Conservation (phyloP, 768 basidiomycete genomes). For the Lentinula detonsa region DNA sequence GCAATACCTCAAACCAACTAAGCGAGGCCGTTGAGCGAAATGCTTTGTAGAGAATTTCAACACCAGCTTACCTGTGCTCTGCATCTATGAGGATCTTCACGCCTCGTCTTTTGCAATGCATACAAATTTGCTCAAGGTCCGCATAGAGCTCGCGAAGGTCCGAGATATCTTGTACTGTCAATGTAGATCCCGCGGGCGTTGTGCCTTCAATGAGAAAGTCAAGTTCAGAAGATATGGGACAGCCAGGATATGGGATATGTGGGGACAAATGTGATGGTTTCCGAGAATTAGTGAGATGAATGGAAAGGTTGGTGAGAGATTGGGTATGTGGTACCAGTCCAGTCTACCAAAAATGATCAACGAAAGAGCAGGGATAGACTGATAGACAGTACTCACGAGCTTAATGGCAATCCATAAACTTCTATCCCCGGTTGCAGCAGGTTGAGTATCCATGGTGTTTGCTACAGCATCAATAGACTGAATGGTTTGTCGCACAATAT, state of each 20-base stretch:
- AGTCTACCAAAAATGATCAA: slow-evolving; percentile 33
- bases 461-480: slow-evolving; percentile 73
- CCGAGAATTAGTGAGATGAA: slow-evolving; percentile 44
- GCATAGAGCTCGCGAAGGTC: slow-evolving; percentile 55
- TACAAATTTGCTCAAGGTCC: slow-evolving; percentile 60
- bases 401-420: slow-evolving; percentile 85
- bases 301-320: slow-evolving; percentile 56
- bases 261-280: slow-evolving; percentile 9
- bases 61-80: slow-evolving; percentile 60
- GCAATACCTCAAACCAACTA: background rate
- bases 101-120: slow-evolving; percentile 49
- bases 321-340: slow-evolving; percentile 61
- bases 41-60: background rate
- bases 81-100: slow-evolving; percentile 80
- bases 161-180: slow-evolving; percentile 52
- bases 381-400: slow-evolving; percentile 34
- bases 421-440: slow-evolving; percentile 26
- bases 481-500: slow-evolving; percentile 65
- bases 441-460: slow-evolving; percentile 60
- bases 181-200: slow-evolving; percentile 7
- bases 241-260: slow-evolving; percentile 62
- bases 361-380: slow-evolving; percentile 4
- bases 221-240: slow-evolving; percentile 55
- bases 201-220: slow-evolving; percentile 32
- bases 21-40: background rate